Base-by-base conservation (phyloP, 2,329 filamentous ascomycete genomes). In the Colletotrichum caudatum region DNA sequence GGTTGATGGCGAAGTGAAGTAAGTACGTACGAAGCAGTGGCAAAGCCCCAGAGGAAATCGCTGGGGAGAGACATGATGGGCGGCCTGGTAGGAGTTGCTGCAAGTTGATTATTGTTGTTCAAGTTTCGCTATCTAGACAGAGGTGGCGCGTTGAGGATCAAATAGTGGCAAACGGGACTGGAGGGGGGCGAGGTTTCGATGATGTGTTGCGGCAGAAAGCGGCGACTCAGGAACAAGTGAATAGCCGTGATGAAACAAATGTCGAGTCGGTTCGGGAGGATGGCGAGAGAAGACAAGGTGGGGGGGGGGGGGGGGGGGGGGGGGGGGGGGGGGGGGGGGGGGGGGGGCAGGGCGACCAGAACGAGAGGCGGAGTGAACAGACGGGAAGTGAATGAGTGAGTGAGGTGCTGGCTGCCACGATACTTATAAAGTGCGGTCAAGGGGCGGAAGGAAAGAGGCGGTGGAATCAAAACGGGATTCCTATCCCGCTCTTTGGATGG, bases 1-100 rank as follows among this genome's bases (percentile, higher is more conserved):
- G 59, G 65, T 26, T n/a, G 29, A 64, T 50, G 33, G 46, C 33
- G 50, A 23, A 16, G 18, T 44, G 29, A 48, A 60, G 37, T 65
- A 85, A 62, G 37, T 65, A 85, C 87, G 80, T 82, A 92, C 91
- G 90, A 86, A 73, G 93, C 93, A 50, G 93, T 95, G 77, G 93
- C 93, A 81, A 94, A 94, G 65, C 93, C 93, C 92, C 92, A 94
- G 72, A 90, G 82, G 81, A 95, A 94, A 80, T 93, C 91, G 67
- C 87, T 85, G 50, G 90, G 90, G 67, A 94, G 85, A 78, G 86
- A 84, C 86, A 89, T 89, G 76, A 74, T 82, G 76, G 74, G 66
- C 48, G 56, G 29, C 11, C 56, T 29, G 7, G 18, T 23, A 46
- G 57, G 44, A 50, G 54, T 20, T 37, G 23, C 60, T 62, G n/a